A percentile compares a stretch with the other conserved stretches of the same genome.
phyloP scores from a whole-genome alignment of 768 basidiomycete species.

The Neoboletus subvelutipes region DNA sequence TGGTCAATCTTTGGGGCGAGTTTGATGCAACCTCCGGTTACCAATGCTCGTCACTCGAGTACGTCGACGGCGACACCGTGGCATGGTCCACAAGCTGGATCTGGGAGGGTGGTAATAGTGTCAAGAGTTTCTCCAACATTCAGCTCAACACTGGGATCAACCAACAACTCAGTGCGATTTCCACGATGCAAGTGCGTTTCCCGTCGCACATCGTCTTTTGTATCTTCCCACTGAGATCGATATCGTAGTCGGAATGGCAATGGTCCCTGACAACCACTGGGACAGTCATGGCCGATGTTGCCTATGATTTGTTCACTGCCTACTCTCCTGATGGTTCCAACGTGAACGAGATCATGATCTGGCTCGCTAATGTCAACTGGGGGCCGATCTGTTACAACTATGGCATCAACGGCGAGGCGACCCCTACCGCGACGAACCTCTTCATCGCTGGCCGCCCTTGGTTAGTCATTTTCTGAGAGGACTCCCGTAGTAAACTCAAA shows the following conservation, averaged over 20 bases:
- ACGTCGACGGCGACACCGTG: slow-evolving; percentile 41
- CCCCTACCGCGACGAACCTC: slow-evolving; percentile 43
- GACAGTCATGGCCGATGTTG: slow-evolving; percentile 51
- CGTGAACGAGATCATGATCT: slow-evolving; percentile 57
- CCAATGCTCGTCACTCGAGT: slow-evolving; percentile 49
- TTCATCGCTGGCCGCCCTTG: slow-evolving; percentile 51
- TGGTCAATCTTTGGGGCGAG: slow-evolving; percentile 48
- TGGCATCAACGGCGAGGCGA: slow-evolving; percentile 43
- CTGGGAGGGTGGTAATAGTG: slow-evolving; percentile 50
- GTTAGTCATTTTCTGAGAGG: slow-evolving; percentile 25
- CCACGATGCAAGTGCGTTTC: slow-evolving; percentile 51
- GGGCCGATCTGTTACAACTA: slow-evolving; percentile 56
- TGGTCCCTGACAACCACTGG: slow-evolving; percentile 51
- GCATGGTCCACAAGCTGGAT: slow-evolving; percentile 54
- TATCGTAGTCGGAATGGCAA: slow-evolving; percentile 48
- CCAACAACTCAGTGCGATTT: slow-evolving; percentile 52
- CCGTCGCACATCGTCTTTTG: not conserved
- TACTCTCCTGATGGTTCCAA: slow-evolving; percentile 46
- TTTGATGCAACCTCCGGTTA: slow-evolving; percentile 44
- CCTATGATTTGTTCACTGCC: slow-evolving; percentile 67
- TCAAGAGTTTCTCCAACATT: slow-evolving; percentile 66
- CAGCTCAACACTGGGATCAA: slow-evolving; percentile 51
- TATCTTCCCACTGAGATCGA: not conserved
- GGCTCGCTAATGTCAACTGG: no score
- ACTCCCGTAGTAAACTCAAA: not conserved